Evolutionary conservation across 2,329 filamentous ascomycete species (phyloP), one percentile per base, ranked within the genome.

Genomic region (Talaromyces sp.): DNA sequence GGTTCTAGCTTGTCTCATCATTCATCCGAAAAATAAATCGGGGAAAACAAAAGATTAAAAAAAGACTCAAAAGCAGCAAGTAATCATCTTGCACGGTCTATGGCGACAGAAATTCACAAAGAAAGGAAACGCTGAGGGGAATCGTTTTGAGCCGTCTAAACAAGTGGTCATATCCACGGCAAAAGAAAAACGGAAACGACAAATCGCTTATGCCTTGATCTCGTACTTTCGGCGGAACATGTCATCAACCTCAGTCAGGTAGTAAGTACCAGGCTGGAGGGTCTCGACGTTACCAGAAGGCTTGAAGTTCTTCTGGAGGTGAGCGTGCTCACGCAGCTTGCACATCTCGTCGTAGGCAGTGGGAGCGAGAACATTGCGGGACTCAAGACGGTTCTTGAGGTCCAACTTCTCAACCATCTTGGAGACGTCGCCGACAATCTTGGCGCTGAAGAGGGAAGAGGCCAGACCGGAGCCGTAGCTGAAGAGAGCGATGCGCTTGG

Each of bases 171-270:
- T 56, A 56, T 61, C 60, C 61, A 63, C 59, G 57, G 62, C 47
- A 58, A 57, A 64, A 56, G 54, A 64, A 57, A 53, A 57, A 52
- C 27, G 49, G 58, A 27, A 58, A 58, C 52, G 43, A 50, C 52
- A 58, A 35, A 33, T 47, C 41, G 54, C 59, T 70, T 83, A 92
- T 73, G 82, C 86, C 82, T 92, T 89, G 77, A 92, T 71, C 51
- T 81, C 77, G 76, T 94, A 94, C 70, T 83, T 83, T 67, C 90
- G 85, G 79, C 88, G 86, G 86, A 90, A 94, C 88, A 91, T 91
- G 65, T 90, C 88, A 68, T 94, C 89, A 43, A 94, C 83, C 72
- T 87, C 86, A 69, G 84, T 85, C 54, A 94, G 82, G 78, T 92
- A 94, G 80, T 93, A 94, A 19, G 86, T 85, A 54, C 85, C 87